These are phyloP conservation scores for Emericellopsis atlantica DNA, from an alignment of 2,329 filamentous ascomycete genomes.

Conservation along the genomic window DNA sequence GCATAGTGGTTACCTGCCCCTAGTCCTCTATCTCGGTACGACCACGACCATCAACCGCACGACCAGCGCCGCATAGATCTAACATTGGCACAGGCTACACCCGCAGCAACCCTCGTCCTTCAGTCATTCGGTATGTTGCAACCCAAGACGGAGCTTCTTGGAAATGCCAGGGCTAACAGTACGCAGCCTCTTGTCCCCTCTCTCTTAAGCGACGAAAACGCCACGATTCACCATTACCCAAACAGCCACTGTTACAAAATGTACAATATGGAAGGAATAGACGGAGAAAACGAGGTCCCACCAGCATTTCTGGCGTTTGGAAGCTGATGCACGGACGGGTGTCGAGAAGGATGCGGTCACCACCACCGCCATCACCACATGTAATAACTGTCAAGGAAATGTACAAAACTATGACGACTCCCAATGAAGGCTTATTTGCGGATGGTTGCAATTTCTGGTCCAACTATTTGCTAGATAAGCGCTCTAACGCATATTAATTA, in stretches of 20 bases:
- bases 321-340: neutral
- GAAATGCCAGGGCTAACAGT: slow-evolving; percentile 10
- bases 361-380: too few species aligned
- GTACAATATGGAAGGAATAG: neutral
- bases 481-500: too few species aligned
- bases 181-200: slow-evolving; percentile 48
- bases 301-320: neutral
- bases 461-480: too few species aligned
- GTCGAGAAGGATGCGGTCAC: too few species aligned
- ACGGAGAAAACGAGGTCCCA: neutral
- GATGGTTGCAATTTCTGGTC: too few species aligned
- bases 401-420: too few species aligned
- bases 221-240: neutral
- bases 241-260: neutral
- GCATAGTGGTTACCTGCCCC: slow-evolving; percentile 77
- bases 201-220: slow-evolving; percentile 32
- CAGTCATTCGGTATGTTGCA: slow-evolving; percentile 40
- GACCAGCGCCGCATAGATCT: slow-evolving; percentile 9
- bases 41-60: slow-evolving; percentile 5
- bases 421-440: too few species aligned
- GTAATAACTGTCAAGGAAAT: too few species aligned
- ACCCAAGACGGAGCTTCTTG: too few species aligned
- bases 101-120: slow-evolving; percentile 81
- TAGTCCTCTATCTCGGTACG: slow-evolving; percentile 92
- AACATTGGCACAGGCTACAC: slow-evolving; percentile 59